These are phyloP conservation scores for Pseudoscleropodium purum DNA, from an alignment of 225 moss, liverwort and hornwort species.

Conservation along the genomic window DNA sequence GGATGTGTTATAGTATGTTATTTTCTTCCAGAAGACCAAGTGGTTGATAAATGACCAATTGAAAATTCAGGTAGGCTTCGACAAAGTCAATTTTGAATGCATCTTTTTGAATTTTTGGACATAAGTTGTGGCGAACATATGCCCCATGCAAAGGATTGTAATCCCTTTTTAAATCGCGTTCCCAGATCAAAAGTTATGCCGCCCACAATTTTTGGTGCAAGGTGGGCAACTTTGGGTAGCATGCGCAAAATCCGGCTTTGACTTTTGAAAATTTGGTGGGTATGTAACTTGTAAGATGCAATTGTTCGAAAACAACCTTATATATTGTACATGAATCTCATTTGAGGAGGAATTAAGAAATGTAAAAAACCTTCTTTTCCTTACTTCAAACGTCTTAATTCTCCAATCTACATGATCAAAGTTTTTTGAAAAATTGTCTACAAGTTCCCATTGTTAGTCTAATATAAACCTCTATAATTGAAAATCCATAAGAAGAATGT, in stretches of 20 bases:
- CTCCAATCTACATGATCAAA: accelerated
- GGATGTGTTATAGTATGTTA: accelerated
- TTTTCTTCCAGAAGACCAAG: accelerated
- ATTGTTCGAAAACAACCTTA: too few species aligned
- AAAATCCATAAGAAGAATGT: not conserved
- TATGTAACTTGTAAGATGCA: not conserved
- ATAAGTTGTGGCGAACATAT: not conserved
- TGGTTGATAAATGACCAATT: accelerated
- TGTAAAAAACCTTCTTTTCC: too few species aligned
- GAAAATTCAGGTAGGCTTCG: accelerated
- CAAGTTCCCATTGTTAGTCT: accelerated
- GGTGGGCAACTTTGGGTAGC: not conserved
- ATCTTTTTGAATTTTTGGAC: not conserved
- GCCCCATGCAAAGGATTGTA: accelerated
- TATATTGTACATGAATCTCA: not conserved
- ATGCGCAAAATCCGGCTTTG: not conserved
- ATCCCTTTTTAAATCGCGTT: accelerated
- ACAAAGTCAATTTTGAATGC: not conserved
- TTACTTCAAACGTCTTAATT: not conserved
- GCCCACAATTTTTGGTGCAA: accelerated
- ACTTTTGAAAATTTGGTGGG: not conserved
- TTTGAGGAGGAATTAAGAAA: not conserved
- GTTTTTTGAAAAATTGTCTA: not conserved
- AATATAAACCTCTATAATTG: accelerated
- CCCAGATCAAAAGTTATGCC: accelerated